Evolutionary conservation across 2,329 filamentous ascomycete genomes (phyloP).

Genomic region (Huntiella abstrusa): DNA sequence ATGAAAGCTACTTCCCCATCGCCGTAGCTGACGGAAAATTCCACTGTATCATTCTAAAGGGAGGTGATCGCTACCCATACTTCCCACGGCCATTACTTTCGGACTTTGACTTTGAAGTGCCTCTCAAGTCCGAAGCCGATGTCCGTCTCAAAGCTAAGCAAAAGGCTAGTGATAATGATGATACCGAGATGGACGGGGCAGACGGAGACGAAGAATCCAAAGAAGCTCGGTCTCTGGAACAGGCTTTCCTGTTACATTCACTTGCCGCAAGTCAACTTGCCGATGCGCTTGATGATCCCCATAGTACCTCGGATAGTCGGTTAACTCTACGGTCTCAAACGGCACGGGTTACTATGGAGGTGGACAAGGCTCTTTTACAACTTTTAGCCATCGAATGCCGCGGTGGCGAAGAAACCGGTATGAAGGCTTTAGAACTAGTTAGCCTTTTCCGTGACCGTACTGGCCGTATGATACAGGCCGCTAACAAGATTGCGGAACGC

Average conservation of each 20-base stretch:
- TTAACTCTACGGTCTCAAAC: slow-evolving; percentile 48
- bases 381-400: slow-evolving; percentile 78
- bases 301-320: slow-evolving; percentile 16
- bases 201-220: slow-evolving; percentile 18
- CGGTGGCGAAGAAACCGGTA: slow-evolving; percentile 79
- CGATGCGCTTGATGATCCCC: slow-evolving; percentile 53
- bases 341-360: slow-evolving; percentile 55
- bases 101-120: slow-evolving; percentile 84
- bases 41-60: slow-evolving; percentile 98
- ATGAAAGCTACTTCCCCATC: slow-evolving; percentile 86
- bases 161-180: slow-evolving; percentile 18
- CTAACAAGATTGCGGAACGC: slow-evolving; percentile 69
- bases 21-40: slow-evolving; percentile 83
- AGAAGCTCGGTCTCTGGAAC: slow-evolving; percentile 51
- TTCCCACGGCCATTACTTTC: slow-evolving; percentile 77
- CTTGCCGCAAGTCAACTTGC: slow-evolving; percentile 55
- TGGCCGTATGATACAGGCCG: slow-evolving; percentile 81
- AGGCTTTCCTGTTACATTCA: slow-evolving; percentile 58
- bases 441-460: slow-evolving; percentile 65
- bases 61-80: slow-evolving; percentile 79
- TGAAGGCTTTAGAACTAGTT: slow-evolving; percentile 87
- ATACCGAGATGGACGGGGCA: slow-evolving; percentile 18
- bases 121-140: slow-evolving; percentile 30
- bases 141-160: slow-evolving; percentile 15
- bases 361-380: slow-evolving; percentile 81